Conservation (phyloP, 176 grass and related monocot species). For the Avena eriantha region DNA sequence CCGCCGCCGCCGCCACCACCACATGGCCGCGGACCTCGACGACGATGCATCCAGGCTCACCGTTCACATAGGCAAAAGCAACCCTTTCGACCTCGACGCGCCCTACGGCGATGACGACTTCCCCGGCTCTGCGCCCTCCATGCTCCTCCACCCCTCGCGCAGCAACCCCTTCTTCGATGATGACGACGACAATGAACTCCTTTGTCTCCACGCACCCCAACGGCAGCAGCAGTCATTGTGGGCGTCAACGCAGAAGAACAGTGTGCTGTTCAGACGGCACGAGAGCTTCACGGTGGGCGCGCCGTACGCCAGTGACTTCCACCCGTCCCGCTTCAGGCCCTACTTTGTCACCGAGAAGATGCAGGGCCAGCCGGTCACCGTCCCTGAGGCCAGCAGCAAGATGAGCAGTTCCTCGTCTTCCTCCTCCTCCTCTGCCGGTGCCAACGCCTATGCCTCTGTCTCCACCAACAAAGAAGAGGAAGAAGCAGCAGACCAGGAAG, state of each 20-base stretch:
- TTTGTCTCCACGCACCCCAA: neutral
- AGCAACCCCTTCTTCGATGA: slow-evolving; percentile 47
- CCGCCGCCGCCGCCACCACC: neutral
- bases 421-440: slow-evolving; percentile 21
- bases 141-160: slow-evolving; percentile 2
- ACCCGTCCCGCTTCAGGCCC: slow-evolving; percentile 46
- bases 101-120: slow-evolving; percentile 19
- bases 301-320: slow-evolving; percentile 27
- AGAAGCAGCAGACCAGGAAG: neutral
- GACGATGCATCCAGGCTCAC: slow-evolving; percentile 32
- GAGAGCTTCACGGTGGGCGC: slow-evolving; percentile 58
- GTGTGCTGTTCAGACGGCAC: slow-evolving; percentile 46
- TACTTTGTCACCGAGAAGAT: slow-evolving; percentile 49
- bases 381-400: neutral
- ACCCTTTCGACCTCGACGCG: slow-evolving; percentile 42
- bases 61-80: slow-evolving; percentile 24
- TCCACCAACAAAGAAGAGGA: neutral
- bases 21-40: slow-evolving; percentile 32
- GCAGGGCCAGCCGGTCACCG: neutral
- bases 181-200: neutral
- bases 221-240: neutral
- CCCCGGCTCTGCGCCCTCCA: slow-evolving; percentile 62
- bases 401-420: slow-evolving; percentile 35
- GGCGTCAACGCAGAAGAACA: neutral
- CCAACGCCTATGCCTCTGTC: neutral